A percentile compares a stretch with the other conserved stretches of the same genome.
Conservation (phyloP, 257 asterid genomes). For the Solanum gandarillasii region DNA sequence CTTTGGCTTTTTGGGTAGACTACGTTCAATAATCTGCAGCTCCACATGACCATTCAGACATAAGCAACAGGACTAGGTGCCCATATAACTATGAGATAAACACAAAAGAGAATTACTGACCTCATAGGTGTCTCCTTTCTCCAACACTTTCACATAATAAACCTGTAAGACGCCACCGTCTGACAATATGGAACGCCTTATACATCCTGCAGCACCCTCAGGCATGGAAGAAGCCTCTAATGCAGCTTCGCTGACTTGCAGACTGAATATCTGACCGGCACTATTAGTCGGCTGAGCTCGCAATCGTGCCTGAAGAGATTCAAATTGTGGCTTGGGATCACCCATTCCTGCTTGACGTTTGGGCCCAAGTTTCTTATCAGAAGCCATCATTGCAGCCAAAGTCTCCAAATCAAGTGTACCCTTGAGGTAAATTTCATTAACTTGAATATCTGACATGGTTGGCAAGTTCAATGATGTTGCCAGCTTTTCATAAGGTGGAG, state of each 20-base stretch:
- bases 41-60: slow-evolving; percentile 13
- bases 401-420: slow-evolving; percentile 98
- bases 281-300: slow-evolving; percentile 42
- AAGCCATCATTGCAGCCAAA: slow-evolving; percentile 87
- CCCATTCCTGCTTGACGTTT: slow-evolving; percentile 66
- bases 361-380: slow-evolving; percentile 49
- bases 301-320: slow-evolving; percentile 82
- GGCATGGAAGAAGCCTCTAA: slow-evolving; percentile 72
- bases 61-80: neutral
- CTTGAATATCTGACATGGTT: slow-evolving; percentile 60
- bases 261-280: slow-evolving; percentile 49
- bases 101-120: slow-evolving; percentile 25
- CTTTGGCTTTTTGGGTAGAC: slow-evolving; percentile 71
- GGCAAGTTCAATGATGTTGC: slow-evolving; percentile 67
- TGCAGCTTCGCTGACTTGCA: slow-evolving; percentile 67
- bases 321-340: slow-evolving; percentile 58
- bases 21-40: slow-evolving; percentile 88
- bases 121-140: slow-evolving; percentile 98
- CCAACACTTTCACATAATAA: slow-evolving; percentile 88
- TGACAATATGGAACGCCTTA: slow-evolving; percentile 68
- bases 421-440: slow-evolving; percentile 85
- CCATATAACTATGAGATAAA: neutral
- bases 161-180: slow-evolving; percentile 89
- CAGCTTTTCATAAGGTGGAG: slow-evolving; percentile 79
- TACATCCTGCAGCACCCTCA: slow-evolving; percentile 92